These are phyloP conservation scores for Cladosporium cucumerinum DNA, from an alignment of 2,329 filamentous ascomycete species.

Conservation along the genomic window DNA sequence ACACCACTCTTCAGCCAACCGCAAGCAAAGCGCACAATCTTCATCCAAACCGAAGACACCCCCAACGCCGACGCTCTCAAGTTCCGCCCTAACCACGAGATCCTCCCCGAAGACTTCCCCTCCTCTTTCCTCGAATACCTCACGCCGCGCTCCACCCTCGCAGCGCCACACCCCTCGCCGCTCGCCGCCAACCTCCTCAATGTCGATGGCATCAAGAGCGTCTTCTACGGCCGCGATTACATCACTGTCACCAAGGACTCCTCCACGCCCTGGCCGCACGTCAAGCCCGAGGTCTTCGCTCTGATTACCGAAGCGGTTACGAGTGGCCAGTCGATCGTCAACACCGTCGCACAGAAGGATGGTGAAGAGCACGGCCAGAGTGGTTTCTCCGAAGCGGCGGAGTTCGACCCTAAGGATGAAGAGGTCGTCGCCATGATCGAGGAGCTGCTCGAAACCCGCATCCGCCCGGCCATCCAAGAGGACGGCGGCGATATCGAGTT, in stretches of 20 bases:
- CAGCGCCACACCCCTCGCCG: conserved; percentile 84
- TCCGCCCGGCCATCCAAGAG: conserved; percentile 93
- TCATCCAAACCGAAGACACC: conserved; percentile 94
- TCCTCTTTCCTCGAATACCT: conserved; percentile 89
- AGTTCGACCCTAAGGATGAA: conserved; percentile 84
- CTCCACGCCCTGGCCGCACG: conserved; percentile 87
- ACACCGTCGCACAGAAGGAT: conserved; percentile 59
- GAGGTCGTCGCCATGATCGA: conserved; percentile 99
- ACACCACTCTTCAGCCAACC: conserved; percentile 9
- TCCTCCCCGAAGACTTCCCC: conserved; percentile 71
- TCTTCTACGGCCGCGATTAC: conserved; percentile 93
- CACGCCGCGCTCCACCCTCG: conserved; percentile 79
- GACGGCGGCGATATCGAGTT: conserved; percentile 98
- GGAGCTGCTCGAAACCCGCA: conserved; percentile 90
- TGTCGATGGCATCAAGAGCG: conserved; percentile 88
- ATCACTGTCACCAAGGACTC: conserved; percentile 92
- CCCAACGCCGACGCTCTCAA: conserved; percentile 94
- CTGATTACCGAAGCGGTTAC: conserved; percentile 92
- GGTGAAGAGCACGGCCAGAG: conserved; percentile 48
- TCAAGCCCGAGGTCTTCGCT: conserved; percentile 92
- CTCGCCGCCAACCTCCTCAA: conserved; percentile 87
- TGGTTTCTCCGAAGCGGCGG: conserved; percentile 57
- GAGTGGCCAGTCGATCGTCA: conserved; percentile 77
- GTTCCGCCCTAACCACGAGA: conserved; percentile 85
- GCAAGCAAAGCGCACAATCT: conserved; percentile 66